Base-by-base conservation (phyloP, 495 filamentous ascomycete genomes). In the Annulohypoxylon maeteangense region DNA sequence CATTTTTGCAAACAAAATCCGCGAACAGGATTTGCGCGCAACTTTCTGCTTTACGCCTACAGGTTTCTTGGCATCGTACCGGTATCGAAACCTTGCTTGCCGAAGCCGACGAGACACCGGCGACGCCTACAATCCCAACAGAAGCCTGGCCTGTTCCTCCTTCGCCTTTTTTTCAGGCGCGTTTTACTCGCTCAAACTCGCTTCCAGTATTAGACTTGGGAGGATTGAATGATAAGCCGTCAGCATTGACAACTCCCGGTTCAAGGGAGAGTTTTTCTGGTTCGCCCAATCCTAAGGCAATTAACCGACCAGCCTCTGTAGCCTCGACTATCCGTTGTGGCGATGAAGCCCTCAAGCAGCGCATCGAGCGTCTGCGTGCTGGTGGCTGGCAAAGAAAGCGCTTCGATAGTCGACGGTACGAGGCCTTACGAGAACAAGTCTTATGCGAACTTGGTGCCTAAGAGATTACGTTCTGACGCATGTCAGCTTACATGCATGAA, bases 381-480 rank as follows among this genome's bases (percentile, higher is more conserved):
- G 70, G 53, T 44, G 82, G 82, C 7, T 86, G 83, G 84, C 78
- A 79, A 53, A 75, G 85, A n/a, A 79, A 82, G 67, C 78, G 85
- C 7, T 87, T 87, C 55, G 82, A 86, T 67, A 71, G 68, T 4
- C 72, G 76, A 53, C 77, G 80, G 57, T 87, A 87, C 65, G 80
- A 84, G 65, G 78, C 74, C 44, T 72, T 87, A 3, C 82, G 83
- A 56, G 84, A 85, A 66, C 74, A 76, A 16, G 84, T 81, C 6
- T 62, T 86, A 61, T 74, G 70, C 3, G 84, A 86, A 69, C 70
- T 86, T 42, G 69, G 73, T 11, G 75, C 69, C 31, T 74, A 66
- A 64, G 51, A 20, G 7, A 34, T 34, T 12, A 40, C n/a, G 18
- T 20, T 48, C 42, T 25, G 14, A 55, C 27, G 62, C 27, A 29